Percentiles rank a stretch among this genome's conserved stretches.
phyloP scores from a whole-genome alignment of 768 basidiomycete species.

The Agaricus sinodeliciosus region DNA sequence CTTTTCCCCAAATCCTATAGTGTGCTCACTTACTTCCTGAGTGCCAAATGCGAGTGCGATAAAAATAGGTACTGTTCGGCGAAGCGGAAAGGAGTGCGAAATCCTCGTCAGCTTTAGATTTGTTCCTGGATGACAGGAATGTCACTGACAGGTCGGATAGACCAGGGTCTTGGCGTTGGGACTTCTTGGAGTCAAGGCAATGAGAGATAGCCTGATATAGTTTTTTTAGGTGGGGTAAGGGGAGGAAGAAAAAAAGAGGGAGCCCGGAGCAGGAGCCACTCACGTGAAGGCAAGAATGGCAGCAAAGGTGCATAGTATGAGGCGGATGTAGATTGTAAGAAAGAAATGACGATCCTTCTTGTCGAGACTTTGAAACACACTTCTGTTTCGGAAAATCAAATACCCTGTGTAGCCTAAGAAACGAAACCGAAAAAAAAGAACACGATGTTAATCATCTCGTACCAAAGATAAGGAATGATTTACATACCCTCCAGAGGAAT shows the following conservation, averaged over 20 bases:
- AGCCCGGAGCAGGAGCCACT: background rate
- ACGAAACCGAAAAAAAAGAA: background rate
- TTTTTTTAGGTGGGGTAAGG: too few species aligned
- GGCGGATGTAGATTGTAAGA: conserved; percentile 1
- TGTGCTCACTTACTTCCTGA: conserved; percentile 1
- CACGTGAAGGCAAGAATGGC: conserved; percentile 1
- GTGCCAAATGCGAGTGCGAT: conserved; percentile 9
- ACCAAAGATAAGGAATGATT: background rate
- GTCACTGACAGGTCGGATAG: conserved; percentile 2
- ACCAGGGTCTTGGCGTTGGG: background rate
- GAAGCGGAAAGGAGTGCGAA: background rate
- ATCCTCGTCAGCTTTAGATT: background rate
- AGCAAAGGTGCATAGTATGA: conserved; percentile 1
- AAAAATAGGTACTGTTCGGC: conserved; percentile 3
- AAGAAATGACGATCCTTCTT: conserved; percentile 1
- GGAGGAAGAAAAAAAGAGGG: too few species aligned
- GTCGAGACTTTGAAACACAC: background rate
- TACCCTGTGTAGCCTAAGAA: conserved; percentile 3
- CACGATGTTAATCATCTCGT: too few species aligned
- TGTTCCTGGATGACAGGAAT: background rate
- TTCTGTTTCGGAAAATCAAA: conserved; percentile 3
- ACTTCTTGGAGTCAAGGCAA: background rate
- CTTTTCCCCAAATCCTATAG: background rate
- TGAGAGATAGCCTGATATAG: background rate
- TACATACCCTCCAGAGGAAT: conserved; percentile 3